These are phyloP conservation scores for Microdochium trichocladiopsis DNA, from an alignment of 2,329 filamentous ascomycete genomes.

Conservation along the genomic window DNA sequence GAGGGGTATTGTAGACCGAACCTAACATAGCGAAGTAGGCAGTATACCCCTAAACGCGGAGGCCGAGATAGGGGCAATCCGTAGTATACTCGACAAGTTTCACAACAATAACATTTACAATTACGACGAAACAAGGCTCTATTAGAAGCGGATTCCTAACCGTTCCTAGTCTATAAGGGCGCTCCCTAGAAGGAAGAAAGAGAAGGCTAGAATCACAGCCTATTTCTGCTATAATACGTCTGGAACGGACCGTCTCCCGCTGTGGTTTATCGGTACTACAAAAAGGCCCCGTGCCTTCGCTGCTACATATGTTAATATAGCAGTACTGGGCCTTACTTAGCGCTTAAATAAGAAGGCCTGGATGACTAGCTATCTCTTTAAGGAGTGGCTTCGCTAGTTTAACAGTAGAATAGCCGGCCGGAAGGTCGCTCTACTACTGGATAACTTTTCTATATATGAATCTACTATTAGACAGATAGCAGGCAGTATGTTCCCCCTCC, in stretches of 20 bases:
- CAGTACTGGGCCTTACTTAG: background rate
- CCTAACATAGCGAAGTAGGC: background rate
- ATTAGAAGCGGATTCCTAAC: background rate
- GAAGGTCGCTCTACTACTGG: background rate
- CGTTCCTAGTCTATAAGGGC: background rate
- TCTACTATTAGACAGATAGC: background rate
- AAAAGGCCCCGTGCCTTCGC: background rate
- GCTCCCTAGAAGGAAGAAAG: background rate
- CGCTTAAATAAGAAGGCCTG: background rate
- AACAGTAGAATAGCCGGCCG: background rate
- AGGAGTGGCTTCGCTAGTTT: background rate
- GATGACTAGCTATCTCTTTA: background rate
- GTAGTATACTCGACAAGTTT: background rate
- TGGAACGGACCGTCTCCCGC: background rate
- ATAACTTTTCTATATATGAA: background rate
- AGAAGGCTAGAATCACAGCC: background rate
- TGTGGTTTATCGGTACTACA: background rate
- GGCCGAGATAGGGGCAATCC: background rate
- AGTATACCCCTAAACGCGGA: background rate
- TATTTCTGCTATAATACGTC: background rate
- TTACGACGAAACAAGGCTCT: background rate
- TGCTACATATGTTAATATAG: background rate
- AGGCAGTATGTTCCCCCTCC: background rate
- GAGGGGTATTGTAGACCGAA: background rate
- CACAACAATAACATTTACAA: background rate